A percentile compares a stretch with the other conserved stretches of the same genome.
These are phyloP conservation scores for Dactylellina haptotyla DNA, from an alignment of 2,329 filamentous ascomycete species.

Conservation along the genomic window DNA sequence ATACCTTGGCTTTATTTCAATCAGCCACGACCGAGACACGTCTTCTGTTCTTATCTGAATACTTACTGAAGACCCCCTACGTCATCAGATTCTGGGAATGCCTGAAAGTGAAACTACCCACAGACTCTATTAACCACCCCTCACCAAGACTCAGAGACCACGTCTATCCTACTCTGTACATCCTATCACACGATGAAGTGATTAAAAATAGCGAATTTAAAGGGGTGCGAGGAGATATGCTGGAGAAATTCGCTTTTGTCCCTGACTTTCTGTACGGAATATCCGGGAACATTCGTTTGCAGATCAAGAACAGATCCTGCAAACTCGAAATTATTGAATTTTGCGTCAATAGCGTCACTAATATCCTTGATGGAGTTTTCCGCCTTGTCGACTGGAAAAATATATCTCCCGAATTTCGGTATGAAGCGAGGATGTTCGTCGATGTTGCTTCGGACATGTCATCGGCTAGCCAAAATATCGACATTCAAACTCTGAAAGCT, in stretches of 20 bases:
- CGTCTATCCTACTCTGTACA: constrained; percentile 20
- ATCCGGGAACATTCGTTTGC: constrained; percentile 10
- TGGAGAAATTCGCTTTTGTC: constrained; percentile 4
- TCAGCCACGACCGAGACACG: constrained; percentile 3
- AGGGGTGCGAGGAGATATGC: constrained; percentile 16
- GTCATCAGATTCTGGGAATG: constrained; percentile 32
- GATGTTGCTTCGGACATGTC: constrained; percentile 15
- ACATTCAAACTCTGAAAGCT: too few species aligned
- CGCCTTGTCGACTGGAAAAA: constrained; percentile 15
- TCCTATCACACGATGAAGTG: constrained; percentile 36
- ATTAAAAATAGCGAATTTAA: constrained; percentile 12
- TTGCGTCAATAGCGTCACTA: constrained; percentile 3
- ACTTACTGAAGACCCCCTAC: constrained; percentile 24
- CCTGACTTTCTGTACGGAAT: constrained; percentile 43
- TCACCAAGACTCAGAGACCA: constrained; percentile 35
- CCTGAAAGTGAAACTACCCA: constrained; percentile 21
- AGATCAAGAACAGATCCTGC: background rate
- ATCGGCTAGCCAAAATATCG: too few species aligned
- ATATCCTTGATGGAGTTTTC: constrained; percentile 36
- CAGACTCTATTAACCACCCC: constrained; percentile 21
- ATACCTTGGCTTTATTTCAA: constrained; percentile 16
- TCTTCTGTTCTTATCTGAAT: constrained; percentile 25
- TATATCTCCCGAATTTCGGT: constrained; percentile 26
- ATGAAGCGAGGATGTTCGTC: constrained; percentile 23
- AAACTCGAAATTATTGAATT: constrained; percentile 8